These are phyloP conservation scores for Chaetomidium leptoderma DNA, from an alignment of 495 filamentous ascomycete species.

Conservation along the genomic window DNA sequence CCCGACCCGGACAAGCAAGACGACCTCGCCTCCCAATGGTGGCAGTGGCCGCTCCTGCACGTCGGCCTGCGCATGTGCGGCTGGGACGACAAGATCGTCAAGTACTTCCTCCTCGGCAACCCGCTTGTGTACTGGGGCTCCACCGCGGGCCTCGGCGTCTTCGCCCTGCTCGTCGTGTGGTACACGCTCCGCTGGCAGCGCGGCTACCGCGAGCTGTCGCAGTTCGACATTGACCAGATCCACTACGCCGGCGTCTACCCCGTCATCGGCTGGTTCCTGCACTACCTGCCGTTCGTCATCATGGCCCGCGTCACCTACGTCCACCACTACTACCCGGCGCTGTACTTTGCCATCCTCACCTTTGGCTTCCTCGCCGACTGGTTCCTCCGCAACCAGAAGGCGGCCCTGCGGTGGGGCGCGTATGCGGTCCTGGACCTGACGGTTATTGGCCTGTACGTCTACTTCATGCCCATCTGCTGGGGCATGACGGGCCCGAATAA, in stretches of 20 bases:
- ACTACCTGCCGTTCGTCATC: slow-evolving; percentile 91
- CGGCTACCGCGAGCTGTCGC: slow-evolving; percentile 79
- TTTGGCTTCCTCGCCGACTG: slow-evolving; percentile 89
- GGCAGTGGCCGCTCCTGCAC: slow-evolving; percentile 96
- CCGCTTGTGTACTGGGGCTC: slow-evolving; percentile 94
- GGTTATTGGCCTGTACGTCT: slow-evolving; percentile 73
- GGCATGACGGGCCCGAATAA: slow-evolving; percentile 83
- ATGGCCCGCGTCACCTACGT: slow-evolving; percentile 99
- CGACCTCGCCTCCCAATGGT: slow-evolving; percentile 92
- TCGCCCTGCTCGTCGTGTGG: slow-evolving; percentile 69
- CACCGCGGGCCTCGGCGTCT: slow-evolving; percentile 68
- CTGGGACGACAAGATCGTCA: slow-evolving; percentile 92
- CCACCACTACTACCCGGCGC: slow-evolving; percentile 98
- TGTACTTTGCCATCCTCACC: slow-evolving; percentile 92
- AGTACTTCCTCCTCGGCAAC: slow-evolving; percentile 98
- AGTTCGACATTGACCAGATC: slow-evolving; percentile 79
- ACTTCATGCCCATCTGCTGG: slow-evolving; percentile 94
- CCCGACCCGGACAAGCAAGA: slow-evolving; percentile 99
- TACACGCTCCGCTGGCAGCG: slow-evolving; percentile 95
- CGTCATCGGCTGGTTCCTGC: slow-evolving; percentile 87
- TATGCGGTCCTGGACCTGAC: slow-evolving; percentile 68
- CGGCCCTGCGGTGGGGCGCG: slow-evolving; percentile 55
- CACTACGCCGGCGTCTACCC: slow-evolving; percentile 93
- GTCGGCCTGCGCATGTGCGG: slow-evolving; percentile 97
- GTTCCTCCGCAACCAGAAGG: slow-evolving; percentile 59